Evolutionary conservation across 2,329 filamentous ascomycete genomes (phyloP), one percentile per base, ranked within the genome.

Genomic region (Penicillium sclerotiorum): DNA sequence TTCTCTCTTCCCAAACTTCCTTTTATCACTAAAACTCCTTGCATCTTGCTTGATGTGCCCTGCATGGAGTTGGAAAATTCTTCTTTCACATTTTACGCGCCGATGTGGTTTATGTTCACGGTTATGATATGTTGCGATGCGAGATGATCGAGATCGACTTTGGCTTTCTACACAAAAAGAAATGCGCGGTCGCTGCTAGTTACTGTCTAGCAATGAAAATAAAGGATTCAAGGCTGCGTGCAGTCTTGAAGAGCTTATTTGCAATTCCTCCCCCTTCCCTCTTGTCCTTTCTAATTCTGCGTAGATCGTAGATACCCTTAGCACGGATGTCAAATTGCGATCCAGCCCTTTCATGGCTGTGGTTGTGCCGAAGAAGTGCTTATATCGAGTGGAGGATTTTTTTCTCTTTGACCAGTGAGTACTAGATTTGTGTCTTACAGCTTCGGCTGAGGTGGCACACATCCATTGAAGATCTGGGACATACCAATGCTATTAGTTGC

Each of bases 271-370:
- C 30, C 23, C 36, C 36, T 47, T 32, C n/a, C 15, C 15, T 33
- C 15, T 17, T 40, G 27, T 18, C 18, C 15, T 21, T 35, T 44
- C 20, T 18, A 20, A 15, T 17, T 21, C n/a, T 45, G 17, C 13
- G 12, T 35, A 35, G 7, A 23, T 12, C 18, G 33, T 45, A 35
- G 28, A 33, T 9, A 21, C n/a, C 27, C 13, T 61, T 76, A 93
- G 92, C 92, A 95, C 90, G 88, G 89, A 96, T 96, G 91, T 96
- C 91, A 96, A 96, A 96, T 96, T 96, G 85, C 92, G 94, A 93
- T 88, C 80, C 83, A 83, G 86, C 85, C 75, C 71, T 67, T 69
- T 62, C 75, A 86, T 96, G 89, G 87, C 89, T 91, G 85, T 80
- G 82, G 85, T 92, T 94, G 92, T 90, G 92, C 91, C 91, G 89